Base-by-base conservation (phyloP, 306 rosid genomes). In the Quercus mongolica region DNA sequence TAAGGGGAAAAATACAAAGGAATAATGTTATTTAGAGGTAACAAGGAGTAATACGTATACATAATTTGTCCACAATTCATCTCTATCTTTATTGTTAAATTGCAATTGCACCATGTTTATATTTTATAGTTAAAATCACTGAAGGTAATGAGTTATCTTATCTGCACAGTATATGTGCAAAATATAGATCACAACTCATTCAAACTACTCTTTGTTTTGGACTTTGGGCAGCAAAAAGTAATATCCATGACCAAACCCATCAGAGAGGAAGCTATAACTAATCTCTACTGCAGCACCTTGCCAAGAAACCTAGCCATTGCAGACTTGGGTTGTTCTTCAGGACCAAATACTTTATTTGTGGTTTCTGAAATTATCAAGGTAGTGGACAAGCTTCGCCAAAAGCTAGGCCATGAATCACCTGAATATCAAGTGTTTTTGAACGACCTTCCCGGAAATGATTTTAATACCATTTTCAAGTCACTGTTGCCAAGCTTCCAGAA, bases 251-350 rank as follows among this genome's bases (percentile, higher is more conserved):
- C 90, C 5, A 84, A 81, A 86, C 83, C 74, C 13, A 74, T 83
- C 9, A 78, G 74, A 54, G 87, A 86, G 75, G 92, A 88, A 83
- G 90, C 90, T 5, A 72, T 88, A 44, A 65, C n/a, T 3, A 65
- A 20, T 5, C 25, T 85, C 1, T 87, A 49, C 62, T 21, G 31
- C 18, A 76, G 6, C 72, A 80, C 21, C n/a, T 30, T 28, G 13
- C 78, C 81, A 3, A 70, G 15, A 62, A 74, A 17, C 21, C 2
- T 88, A 38, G 72, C 71, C 67, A 77, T 90, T 5, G 94, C 94
- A 3, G 92, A 88, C 56, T 81, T 88, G 63, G 94, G 94, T 30
- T 88, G 94, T 28, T 79, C 94, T 75, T 83, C 82, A 2, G 91
- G 92, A 49, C 88, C 92, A 52, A 90, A 88, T 83, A 73, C 88